phyloP scores from a whole-genome alignment of 1,284 basidiomycete species.

The Ustilago trichophora region DNA sequence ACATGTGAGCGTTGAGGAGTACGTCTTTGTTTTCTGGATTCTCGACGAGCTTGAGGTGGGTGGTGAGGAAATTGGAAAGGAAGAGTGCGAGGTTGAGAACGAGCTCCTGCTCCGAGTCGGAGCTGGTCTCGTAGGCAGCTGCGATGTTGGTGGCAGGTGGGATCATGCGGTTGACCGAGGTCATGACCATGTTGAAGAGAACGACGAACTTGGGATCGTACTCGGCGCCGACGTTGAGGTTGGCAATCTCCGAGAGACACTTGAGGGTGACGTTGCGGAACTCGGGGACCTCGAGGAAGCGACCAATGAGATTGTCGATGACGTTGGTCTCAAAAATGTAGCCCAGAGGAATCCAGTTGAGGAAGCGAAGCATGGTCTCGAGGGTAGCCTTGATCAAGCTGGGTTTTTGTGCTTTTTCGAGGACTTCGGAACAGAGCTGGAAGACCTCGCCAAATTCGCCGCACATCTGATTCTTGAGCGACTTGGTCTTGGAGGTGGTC shows the following conservation, averaged over 20 bases:
- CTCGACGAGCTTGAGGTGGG: constrained; percentile 91
- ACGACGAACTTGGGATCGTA: constrained; percentile 98
- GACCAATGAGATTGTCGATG: constrained; percentile 89
- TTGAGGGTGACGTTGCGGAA: constrained; percentile 98
- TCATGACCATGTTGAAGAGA: constrained; percentile 79
- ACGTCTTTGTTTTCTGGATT: constrained; percentile 91
- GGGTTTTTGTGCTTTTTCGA: constrained; percentile 97
- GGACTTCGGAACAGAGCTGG: constrained; percentile 75
- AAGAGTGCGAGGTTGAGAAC: constrained; percentile 96
- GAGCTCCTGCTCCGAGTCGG: constrained; percentile 94
- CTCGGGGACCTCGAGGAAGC: constrained; percentile 94
- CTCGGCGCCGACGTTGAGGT: constrained; percentile 91
- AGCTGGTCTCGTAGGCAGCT: constrained; percentile 86
- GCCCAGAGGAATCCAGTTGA: constrained; percentile 99
- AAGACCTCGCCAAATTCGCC: constrained; percentile 66
- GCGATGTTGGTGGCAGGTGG: constrained; percentile 81
- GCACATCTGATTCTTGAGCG: constrained; percentile 80
- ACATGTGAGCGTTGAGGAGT: constrained; percentile 81
- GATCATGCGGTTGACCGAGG: constrained; percentile 65
- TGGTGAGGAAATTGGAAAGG: constrained; percentile 87
- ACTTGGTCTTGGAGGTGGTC: constrained; percentile 98
- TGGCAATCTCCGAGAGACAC: constrained; percentile 90
- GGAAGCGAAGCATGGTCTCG: constrained; percentile 92
- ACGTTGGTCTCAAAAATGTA: constrained; percentile 99
- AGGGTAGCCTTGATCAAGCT: constrained; percentile 94